Base-by-base conservation (phyloP, 805 yeast species). In the Saccharomyces paradoxus region DNA sequence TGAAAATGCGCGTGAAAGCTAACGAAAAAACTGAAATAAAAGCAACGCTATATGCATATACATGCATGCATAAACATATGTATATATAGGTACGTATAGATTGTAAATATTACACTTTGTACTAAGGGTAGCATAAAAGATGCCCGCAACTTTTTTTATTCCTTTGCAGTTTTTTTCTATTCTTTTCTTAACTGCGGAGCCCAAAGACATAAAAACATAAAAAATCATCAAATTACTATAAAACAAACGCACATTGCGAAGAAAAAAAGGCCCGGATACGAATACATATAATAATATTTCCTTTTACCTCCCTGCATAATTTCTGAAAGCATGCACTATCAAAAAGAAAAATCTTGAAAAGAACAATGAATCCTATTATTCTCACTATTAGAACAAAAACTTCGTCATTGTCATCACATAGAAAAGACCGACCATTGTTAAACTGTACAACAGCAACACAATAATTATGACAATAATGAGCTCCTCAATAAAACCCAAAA, bases 1-100 rank as follows among this genome's bases (percentile, higher is more conserved):
- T 9, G 74, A 70, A 54, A 70, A 70, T 51, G 67, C 60, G 21
- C 67, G 72, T 53, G 63, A 59, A 50, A 53, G 56, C 21, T 59
- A 31, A 29, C 10, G 31, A 5, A 48, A 48, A 7, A 28, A 17
- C n/a, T 22, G 13, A 28, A 26, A 27, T 14, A 28, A 28, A 9
- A 22, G 37, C 22, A 29, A 29, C 26, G 14, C 9, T 21, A 7
- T 17, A 37, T 37, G 17, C 17, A 37, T 8, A 37, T 37, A 21
- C 41, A 37, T 17, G 41, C 41, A 51, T 26, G 27, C 27, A 26
- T 26, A 3, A 26, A 26, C 5, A 26, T 28, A 44, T 29, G 28
- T 46, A 51, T 46, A 51, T 44, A 52, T 37, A 49, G 22, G 37
- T 52, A 37, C 12, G 17, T 37, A 37, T 37, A 37, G 10, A 10